A percentile compares a stretch with the other conserved stretches of the same genome.
phyloP scores from a whole-genome alignment of 163 green algal species.

The Picocystis sp. region DNA sequence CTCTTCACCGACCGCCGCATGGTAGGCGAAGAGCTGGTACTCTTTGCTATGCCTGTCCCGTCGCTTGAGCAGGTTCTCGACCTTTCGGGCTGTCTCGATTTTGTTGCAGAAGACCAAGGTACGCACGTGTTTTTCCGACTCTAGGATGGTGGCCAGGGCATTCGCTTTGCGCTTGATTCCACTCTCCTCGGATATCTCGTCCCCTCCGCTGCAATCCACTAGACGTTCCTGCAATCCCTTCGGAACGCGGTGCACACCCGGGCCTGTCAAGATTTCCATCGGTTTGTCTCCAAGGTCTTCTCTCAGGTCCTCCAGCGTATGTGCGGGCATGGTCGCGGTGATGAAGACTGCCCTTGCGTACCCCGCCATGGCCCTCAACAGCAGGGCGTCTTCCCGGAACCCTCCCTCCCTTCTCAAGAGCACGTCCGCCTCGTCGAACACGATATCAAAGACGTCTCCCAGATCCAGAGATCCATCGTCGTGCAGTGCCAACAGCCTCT shows the following conservation, averaged over 20 bases:
- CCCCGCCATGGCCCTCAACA: conserved; percentile 26
- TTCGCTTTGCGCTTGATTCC: conserved; percentile 59
- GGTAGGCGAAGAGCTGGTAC: conserved; percentile 57
- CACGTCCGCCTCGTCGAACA: conserved; percentile 78
- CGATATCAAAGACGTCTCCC: conserved; percentile 33
- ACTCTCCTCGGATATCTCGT: conserved; percentile 56
- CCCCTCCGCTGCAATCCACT: conserved; percentile 69
- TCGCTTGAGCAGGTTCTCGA: conserved; percentile 72
- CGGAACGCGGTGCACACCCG: conserved; percentile 54
- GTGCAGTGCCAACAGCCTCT: conserved; percentile 40
- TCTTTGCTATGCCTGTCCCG: conserved; percentile 9
- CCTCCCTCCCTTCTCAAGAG: conserved; percentile 45
- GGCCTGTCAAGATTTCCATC: conserved; percentile 39
- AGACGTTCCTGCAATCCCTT: conserved; percentile 34
- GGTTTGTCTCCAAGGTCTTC: conserved; percentile 27
- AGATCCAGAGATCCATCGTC: conserved; percentile 24
- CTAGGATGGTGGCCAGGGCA: conserved; percentile 44
- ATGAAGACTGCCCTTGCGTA: conserved; percentile 33
- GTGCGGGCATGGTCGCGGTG: conserved; percentile 62
- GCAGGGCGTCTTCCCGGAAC: conserved; percentile 47
- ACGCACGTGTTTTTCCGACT: neutral
- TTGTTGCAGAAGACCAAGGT: conserved; percentile 77
- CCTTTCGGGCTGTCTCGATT: conserved; percentile 66
- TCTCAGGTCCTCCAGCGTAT: conserved; percentile 31
- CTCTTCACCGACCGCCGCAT: conserved; percentile 56